These are phyloP conservation scores for Syncephalastrum racemosum DNA, from an alignment of 371 early-diverging fungal genomes.

Conservation along the genomic window DNA sequence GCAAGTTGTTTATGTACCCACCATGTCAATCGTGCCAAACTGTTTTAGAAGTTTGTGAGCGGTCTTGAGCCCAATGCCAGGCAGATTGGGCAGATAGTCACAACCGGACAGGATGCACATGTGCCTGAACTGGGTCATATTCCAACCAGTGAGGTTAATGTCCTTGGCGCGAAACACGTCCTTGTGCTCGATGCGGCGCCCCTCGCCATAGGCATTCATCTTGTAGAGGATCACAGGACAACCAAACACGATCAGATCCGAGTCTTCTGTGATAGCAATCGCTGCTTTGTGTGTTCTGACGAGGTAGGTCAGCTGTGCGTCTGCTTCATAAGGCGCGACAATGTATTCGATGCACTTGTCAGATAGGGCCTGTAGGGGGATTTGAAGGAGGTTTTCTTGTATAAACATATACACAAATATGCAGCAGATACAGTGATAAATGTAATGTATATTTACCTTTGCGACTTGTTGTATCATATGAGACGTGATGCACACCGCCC, in stretches of 20 bases:
- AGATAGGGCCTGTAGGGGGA: conserved; percentile 54
- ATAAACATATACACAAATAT: conserved; percentile 2
- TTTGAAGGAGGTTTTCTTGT: conserved; percentile 1
- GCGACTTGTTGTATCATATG: conserved; percentile 80
- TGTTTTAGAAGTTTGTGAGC: conserved; percentile 69
- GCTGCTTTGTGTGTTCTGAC: conserved; percentile 68
- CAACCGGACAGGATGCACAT: conserved; percentile 97
- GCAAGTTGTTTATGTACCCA: conserved; percentile 13
- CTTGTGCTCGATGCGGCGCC: conserved; percentile 53
- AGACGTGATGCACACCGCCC: conserved; percentile 71
- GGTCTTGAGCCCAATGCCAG: conserved; percentile 87
- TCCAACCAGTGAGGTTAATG: conserved; percentile 60
- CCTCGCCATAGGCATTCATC: conserved; percentile 73
- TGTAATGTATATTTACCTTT: conserved; percentile 41
- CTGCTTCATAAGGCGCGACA: conserved; percentile 99
- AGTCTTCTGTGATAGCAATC: conserved; percentile 96
- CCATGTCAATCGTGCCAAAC: conserved; percentile 46
- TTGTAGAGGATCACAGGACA: conserved; percentile 81
- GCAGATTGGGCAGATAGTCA: conserved; percentile 88
- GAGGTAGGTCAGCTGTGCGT: conserved; percentile 95
- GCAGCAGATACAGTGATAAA: neutral
- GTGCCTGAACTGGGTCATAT: conserved; percentile 68
- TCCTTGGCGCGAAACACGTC: conserved; percentile 12
- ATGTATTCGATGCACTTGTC: conserved; percentile 71
- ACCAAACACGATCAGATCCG: conserved; percentile 96